Base-by-base conservation (phyloP, 352 stramenopile species). In the Aphanomyces cochlioides region DNA sequence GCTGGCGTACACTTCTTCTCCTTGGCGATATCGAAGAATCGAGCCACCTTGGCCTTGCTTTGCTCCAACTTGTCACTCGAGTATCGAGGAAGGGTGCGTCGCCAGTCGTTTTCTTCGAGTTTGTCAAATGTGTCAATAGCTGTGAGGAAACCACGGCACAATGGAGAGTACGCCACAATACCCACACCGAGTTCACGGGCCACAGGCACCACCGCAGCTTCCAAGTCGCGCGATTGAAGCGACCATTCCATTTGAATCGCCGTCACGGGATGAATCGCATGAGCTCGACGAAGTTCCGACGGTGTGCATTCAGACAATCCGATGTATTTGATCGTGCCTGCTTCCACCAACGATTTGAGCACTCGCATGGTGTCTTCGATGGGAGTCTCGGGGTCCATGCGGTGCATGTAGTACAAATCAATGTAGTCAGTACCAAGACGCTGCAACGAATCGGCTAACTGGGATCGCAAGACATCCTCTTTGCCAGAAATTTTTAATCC, bases 371-470 rank as follows among this genome's bases (percentile, higher is more conserved):
- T 89, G 72, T 92, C 85, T 72, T 90, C 83, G 38, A 90, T 90
- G 3, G 84, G 82, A 13, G 80, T 89, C 34, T 40, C 50, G 3
- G 81, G 79, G 72, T 92, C 84, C 3, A 80, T 73, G 38, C 84
- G 82, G 74, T 92, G 84, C 72, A 80, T 87, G 66, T 89, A 92
- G 37, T 89, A 76, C 15, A 92, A 57, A 56, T 90, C 84, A 3
- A 92, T 81, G 56, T 86, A 89, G 56, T 86, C 79, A 47, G 81
- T 36, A 21, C 77, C 76, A 17, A 90, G 74, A 60, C 80, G 82
- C 73, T 86, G 79, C 28, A 92, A 73, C 65, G 80, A 84, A 1
- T 78, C 69, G 67, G 85, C 85, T 67, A 83, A 77, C 45, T 82
- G 81, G 47, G 88, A 78, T 28, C 85, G 75, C 45, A 92, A 78